Evolutionary conservation across 1,139 yeast species (phyloP), one percentile per base, ranked within the genome.

Genomic region (Magnusiomyces suaveolens): DNA sequence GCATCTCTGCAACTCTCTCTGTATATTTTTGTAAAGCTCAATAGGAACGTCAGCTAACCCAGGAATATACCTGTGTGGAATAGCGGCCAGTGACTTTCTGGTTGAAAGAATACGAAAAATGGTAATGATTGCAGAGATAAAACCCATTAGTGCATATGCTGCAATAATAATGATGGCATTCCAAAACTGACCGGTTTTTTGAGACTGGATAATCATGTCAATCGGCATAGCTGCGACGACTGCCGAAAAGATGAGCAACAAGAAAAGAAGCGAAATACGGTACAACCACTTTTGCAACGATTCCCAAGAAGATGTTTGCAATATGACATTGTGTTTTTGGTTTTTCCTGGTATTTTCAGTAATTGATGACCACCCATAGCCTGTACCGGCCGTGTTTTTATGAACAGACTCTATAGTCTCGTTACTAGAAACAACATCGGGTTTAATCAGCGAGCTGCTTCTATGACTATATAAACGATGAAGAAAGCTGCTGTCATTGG

Each of bases 161-260:
- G 82, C 80, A 23, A 87, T 81, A 39, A 89, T 89, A 60, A 86
- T 84, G 60, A 86, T 82, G 20, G 85, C 78, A 65, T 87, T 84
- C 68, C 87, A 70, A 12, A 77, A 82, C 59, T 79, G 80, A 55
- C 79, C 79, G 23, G 78, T 71, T 1, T 80, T 70, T 46, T 77
- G 72, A 1, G 90, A 82, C 67, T 84, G 90, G 1, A 80, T 79
- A 57, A 85, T 77, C 50, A 85, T 82, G 68, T 87, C 95, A n/a
- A 84, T 75, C 1, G 89, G 89, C 0, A 89, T 77, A 6, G 83
- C 86, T 2, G 83, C 73, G 12, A 83, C 72, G 56, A 86, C 77
- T 1, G 81, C 85, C 38, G 80, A 64, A 50, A 80, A 72, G 29
- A 82, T 63, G 2, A 80, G 62, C 47, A 81, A 64, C 46, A 81